Conservation (phyloP, 768 basidiomycete species). For the Russula sp. region DNA sequence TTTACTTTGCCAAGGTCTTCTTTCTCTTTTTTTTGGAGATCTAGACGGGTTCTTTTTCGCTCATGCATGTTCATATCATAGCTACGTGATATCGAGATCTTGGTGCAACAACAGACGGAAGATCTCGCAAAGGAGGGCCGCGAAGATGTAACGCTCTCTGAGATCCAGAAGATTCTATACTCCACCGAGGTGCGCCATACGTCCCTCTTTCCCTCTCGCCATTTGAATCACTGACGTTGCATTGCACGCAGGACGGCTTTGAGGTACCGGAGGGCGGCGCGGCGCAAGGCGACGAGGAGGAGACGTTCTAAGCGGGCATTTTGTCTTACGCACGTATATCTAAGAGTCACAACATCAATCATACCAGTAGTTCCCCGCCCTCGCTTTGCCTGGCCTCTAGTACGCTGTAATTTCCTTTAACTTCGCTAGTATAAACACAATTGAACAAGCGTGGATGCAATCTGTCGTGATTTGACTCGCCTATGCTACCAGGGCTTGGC, state of each 20-base stretch:
- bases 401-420: slow-evolving; percentile 11
- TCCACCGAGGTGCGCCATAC: slow-evolving; percentile 73
- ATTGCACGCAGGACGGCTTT: slow-evolving; percentile 69
- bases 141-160: slow-evolving; percentile 55
- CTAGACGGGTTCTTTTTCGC: slow-evolving; percentile 4
- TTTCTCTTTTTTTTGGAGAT: background rate
- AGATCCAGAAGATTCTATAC: slow-evolving; percentile 91
- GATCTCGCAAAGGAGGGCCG: slow-evolving; percentile 48
- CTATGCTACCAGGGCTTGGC: background rate
- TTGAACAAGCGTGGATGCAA: background rate
- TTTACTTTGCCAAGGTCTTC: slow-evolving; percentile 94
- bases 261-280: slow-evolving; percentile 71
- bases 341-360: slow-evolving; percentile 13
- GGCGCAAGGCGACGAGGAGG: slow-evolving; percentile 65
- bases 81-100: slow-evolving; percentile 94
- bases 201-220: background rate
- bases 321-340: slow-evolving; percentile 10
- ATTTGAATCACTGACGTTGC: slow-evolving; percentile 12
- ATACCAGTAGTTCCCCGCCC: slow-evolving; percentile 17
- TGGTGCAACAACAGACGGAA: slow-evolving; percentile 78
- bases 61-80: slow-evolving; percentile 31
- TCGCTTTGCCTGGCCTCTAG: slow-evolving; percentile 17
- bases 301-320: slow-evolving; percentile 51
- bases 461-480: background rate
- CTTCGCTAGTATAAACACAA: slow-evolving; percentile 13